Evolutionary conservation across 2,329 filamentous ascomycete genomes (phyloP).

Genomic region (Aschersonia sp.): DNA sequence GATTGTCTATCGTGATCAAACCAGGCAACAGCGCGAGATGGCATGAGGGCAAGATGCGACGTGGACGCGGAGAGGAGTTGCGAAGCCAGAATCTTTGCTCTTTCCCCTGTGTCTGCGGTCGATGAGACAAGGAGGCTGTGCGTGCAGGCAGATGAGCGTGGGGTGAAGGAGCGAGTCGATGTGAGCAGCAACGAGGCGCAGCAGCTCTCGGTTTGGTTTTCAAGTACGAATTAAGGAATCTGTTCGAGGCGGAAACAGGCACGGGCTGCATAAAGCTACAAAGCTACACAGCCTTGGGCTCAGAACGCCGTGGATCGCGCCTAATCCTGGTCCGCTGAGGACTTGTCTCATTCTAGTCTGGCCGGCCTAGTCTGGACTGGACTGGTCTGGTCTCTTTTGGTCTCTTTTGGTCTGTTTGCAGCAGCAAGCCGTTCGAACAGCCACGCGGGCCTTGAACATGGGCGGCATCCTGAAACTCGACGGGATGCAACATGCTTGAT

Average conservation of each 20-base stretch:
- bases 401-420: background rate
- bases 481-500: background rate
- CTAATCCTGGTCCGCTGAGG: background rate
- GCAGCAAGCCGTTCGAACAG: background rate
- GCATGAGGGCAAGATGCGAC: background rate
- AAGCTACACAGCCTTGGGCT: background rate
- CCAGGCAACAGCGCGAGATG: constrained; percentile 1
- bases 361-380: too few species aligned
- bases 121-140: background rate
- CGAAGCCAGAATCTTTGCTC: too few species aligned
- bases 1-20: background rate
- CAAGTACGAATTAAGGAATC: background rate
- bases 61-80: background rate
- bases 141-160: background rate
- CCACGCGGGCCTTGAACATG: background rate
- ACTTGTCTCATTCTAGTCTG: background rate
- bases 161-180: background rate
- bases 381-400: background rate
- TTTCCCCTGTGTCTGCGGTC: background rate
- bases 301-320: background rate
- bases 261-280: background rate
- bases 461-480: background rate
- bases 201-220: background rate
- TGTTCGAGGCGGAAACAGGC: background rate
- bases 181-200: background rate